A percentile compares a stretch with the other conserved stretches of the same genome.
phyloP scores from a whole-genome alignment of 108 stramenopile genomes.

The Stephanodiscus triporus region DNA sequence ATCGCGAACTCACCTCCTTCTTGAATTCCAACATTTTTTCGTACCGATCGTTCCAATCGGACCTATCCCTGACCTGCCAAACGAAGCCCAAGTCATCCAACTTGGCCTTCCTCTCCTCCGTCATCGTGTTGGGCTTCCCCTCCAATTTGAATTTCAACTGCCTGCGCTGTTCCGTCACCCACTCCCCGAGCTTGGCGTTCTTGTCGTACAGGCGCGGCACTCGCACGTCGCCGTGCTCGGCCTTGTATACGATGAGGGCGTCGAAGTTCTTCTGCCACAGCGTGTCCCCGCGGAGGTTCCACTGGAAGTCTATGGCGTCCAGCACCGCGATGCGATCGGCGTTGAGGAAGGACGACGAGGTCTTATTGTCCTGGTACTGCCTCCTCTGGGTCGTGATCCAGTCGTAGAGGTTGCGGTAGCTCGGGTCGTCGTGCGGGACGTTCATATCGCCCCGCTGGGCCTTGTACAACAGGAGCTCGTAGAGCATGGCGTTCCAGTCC shows the following conservation, averaged over 20 bases:
- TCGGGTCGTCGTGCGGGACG: slow-evolving; percentile 22
- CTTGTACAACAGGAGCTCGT: slow-evolving; percentile 42
- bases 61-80: slow-evolving; percentile 69
- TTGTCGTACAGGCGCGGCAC: slow-evolving; percentile 62
- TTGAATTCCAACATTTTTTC: slow-evolving; percentile 68
- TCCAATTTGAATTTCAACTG: slow-evolving; percentile 55
- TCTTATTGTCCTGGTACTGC: slow-evolving; percentile 47
- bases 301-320: slow-evolving; percentile 37
- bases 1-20: slow-evolving; percentile 26
- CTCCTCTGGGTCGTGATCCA: slow-evolving; percentile 58
- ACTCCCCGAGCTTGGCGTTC: slow-evolving; percentile 66
- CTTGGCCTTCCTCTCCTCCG: slow-evolving; percentile 58
- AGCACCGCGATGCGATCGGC: slow-evolving; percentile 51
- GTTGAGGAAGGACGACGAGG: slow-evolving; percentile 18
- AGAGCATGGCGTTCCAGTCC: slow-evolving; percentile 54
- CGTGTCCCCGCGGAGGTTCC: slow-evolving; percentile 45
- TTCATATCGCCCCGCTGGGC: slow-evolving; percentile 40
- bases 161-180: slow-evolving; percentile 69
- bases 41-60: slow-evolving; percentile 73
- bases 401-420: slow-evolving; percentile 23
- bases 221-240: slow-evolving; percentile 61
- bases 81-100: slow-evolving; percentile 75
- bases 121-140: slow-evolving; percentile 58
- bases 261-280: slow-evolving; percentile 62
- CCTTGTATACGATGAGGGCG: slow-evolving; percentile 54